Percentiles rank a stretch among this genome's conserved stretches.
phyloP scores from a whole-genome alignment of 75 land plant species.

The Picea sitchensis region DNA sequence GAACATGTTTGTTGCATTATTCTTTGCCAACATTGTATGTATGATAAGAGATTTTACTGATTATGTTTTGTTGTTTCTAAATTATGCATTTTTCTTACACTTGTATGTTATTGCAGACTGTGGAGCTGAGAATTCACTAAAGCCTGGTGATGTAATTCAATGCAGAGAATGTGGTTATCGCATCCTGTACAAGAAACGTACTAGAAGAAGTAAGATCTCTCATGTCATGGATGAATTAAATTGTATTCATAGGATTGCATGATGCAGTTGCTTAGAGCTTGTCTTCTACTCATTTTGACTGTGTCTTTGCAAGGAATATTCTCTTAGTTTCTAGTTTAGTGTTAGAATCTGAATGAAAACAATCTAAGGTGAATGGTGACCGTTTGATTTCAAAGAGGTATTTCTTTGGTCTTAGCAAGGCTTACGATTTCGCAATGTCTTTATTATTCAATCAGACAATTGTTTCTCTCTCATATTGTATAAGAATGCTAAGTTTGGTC shows the following conservation, averaged over 20 bases:
- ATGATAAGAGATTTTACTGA: neutral
- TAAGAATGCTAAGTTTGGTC: no score
- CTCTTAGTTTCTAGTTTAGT: neutral
- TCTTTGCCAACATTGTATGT: neutral
- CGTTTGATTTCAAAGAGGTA: neutral
- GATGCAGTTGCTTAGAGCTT: neutral
- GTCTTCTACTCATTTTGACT: neutral
- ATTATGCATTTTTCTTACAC: neutral
- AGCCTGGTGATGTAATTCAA: constrained; percentile 91
- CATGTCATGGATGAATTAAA: neutral
- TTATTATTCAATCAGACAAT: neutral
- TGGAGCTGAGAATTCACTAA: constrained; percentile 85
- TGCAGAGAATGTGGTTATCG: constrained; percentile 96
- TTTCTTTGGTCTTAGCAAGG: neutral
- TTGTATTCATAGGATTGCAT: neutral
- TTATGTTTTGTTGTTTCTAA: neutral
- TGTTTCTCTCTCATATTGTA: no score
- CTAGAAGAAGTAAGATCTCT: constrained; percentile 65
- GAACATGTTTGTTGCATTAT: no score
- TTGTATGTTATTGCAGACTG: constrained; percentile 44
- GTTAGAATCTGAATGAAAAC: neutral
- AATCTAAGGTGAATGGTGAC: neutral
- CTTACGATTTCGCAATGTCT: neutral
- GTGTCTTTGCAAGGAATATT: neutral
- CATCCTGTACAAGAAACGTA: constrained; percentile 91